phyloP scores from a whole-genome alignment of 78 protist species.

The Guillardia theta region DNA sequence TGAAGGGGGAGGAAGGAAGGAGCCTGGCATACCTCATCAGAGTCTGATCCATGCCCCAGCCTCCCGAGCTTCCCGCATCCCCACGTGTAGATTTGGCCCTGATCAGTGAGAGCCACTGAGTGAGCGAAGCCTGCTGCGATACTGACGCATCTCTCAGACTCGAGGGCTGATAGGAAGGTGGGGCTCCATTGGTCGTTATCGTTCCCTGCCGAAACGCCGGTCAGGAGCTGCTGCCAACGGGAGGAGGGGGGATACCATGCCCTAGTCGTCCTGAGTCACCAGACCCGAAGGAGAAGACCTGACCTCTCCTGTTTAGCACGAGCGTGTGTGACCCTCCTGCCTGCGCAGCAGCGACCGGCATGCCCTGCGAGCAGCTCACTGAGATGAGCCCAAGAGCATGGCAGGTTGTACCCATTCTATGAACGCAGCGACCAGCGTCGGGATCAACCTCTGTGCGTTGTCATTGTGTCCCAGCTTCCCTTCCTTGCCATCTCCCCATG shows the following conservation, averaged over 20 bases:
- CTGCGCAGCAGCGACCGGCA: not conserved
- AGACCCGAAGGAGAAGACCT: not conserved
- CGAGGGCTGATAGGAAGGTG: not conserved
- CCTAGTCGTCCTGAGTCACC: not conserved
- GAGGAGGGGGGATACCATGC: not conserved
- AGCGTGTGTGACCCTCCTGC: not conserved
- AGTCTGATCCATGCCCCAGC: not conserved
- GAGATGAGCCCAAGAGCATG: too few relatives aligned
- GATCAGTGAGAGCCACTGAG: not conserved
- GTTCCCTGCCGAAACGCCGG: not conserved
- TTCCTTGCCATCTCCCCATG: conserved; percentile 11
- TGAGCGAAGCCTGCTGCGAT: not conserved
- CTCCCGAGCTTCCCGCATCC: not conserved
- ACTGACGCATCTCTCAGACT: not conserved
- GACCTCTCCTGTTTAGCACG: not conserved
- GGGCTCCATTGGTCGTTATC: not conserved
- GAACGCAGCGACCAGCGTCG: not conserved
- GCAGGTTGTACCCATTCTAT: not conserved
- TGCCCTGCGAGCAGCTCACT: not conserved
- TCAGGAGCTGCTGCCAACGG: not conserved
- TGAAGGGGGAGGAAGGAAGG: not conserved
- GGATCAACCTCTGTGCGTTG: not conserved
- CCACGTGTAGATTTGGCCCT: not conserved
- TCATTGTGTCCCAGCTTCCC: conserved; percentile 7
- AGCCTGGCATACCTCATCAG: not conserved